Evolutionary conservation across 2,329 filamentous ascomycete genomes (phyloP), one percentile per base, ranked within the genome.

Genomic region (Ciborinia camelliae): DNA sequence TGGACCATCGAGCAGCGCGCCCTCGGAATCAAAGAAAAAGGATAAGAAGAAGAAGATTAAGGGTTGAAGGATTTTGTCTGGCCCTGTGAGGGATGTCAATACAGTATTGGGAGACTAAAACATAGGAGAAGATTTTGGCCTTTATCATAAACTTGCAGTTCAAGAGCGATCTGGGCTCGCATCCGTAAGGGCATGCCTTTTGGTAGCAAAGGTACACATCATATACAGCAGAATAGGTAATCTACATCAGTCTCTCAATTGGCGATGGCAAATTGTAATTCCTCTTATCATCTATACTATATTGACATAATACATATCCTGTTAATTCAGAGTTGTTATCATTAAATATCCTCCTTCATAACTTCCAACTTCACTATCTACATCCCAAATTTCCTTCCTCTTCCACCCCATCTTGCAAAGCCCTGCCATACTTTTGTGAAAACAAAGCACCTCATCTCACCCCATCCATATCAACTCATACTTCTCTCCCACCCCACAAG

Each of bases 21-120:
- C 77, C 55, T 67, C 54, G 64, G 80, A 77, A 73, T 79, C 77
- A 67, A 80, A 82, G 72, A 80, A 82, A 70, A 82, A 81, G 76
- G 81, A 81, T 37, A 71, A 74, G 57, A 73, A 72, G 63, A 72
- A 73, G 64, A 74, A 71, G 57, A 71, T 69, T 23, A 71, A 70
- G 57, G 68, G 67, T 35, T 70, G 69, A 69, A 35, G 43, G 12
- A 3, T 23, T 23, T n/a, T 23, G 10, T n/a, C 10, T 43, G 15
- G 51, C n/a, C 23, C 30, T 6, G 9, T 3, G n/a, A 28, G 12
- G 20, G 4, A 48, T 47, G 6, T 2, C 14, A 55, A 5, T 14
- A 54, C n/a, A 23, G 14, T 14, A 47, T 26, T 47, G 20, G 10
- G 43, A n/a, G n/a, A 47, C 43, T 23, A 47, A 47, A 23, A n/a